Conservation (phyloP, 371 early-diverging fungal genomes). For the Mortierella sp. region DNA sequence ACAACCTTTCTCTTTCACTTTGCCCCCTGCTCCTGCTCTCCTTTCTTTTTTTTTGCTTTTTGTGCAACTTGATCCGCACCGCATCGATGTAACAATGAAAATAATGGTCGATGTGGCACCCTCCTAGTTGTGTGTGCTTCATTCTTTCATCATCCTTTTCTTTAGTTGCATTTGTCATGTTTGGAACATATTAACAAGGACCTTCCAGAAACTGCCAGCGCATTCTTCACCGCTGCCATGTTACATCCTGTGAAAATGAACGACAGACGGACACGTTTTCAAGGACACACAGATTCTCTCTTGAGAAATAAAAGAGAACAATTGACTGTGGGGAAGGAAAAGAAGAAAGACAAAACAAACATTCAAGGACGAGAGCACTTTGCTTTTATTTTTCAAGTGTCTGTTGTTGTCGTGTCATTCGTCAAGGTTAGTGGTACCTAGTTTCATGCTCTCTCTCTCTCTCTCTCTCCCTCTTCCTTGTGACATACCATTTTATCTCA, state of each 20-base stretch:
- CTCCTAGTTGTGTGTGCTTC: background rate
- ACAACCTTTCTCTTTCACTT: background rate
- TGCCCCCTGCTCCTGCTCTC: background rate
- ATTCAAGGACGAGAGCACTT: background rate
- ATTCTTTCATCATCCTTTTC: background rate
- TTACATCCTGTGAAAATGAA: background rate
- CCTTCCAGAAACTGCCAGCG: slow-evolving; percentile 10
- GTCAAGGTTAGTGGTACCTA: background rate
- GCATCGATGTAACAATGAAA: background rate
- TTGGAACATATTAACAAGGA: background rate
- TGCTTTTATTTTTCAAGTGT: background rate
- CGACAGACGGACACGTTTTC: background rate
- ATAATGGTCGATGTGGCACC: background rate
- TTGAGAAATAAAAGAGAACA: background rate
- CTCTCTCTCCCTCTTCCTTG: background rate
- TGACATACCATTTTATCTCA: background rate
- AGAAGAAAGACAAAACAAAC: background rate
- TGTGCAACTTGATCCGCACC: background rate
- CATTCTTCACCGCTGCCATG: background rate
- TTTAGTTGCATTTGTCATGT: background rate
- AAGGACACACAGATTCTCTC: background rate
- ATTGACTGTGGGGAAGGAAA: background rate
- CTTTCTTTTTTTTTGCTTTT: background rate
- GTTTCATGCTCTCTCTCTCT: background rate
- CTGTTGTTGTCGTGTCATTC: background rate